Evolutionary conservation across 495 filamentous ascomycete species (phyloP), one percentile per base, ranked within the genome.

Genomic region (Aspergillus biplanus): DNA sequence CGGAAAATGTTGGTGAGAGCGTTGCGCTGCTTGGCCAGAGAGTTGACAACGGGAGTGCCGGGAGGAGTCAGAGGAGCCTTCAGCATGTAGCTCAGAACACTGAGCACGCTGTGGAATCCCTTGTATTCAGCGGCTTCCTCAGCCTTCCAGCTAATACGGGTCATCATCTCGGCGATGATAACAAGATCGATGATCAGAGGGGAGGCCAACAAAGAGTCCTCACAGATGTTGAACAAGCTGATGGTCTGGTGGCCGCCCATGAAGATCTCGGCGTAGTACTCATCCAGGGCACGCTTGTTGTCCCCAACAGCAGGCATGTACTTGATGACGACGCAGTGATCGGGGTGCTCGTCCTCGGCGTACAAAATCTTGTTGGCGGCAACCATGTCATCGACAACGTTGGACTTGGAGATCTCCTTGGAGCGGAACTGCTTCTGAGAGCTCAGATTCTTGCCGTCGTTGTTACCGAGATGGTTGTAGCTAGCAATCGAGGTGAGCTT

Each of bases 211-310:
- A 99, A 86, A 39, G 96, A 98, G 81, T 99, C 95, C 81, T 99
- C 95, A 81, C 95, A 99, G 72, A 98, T 92, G 76, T 99, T 99
- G 85, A 96, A 97, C 78, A 99, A 83, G 67, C 90, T 94, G 78
- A 99, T 98, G 66, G 92, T 97, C 83, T 99, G 95, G 81, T 98
- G 96, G 33, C 95, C 95, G 66, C 95, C 95, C 82, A 97, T 86
- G 87, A 99, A 99, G 78, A 99, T 99, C 85, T 99, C 96, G 59
- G 91, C 96, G 70, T 97, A 97, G 85, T 99, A 99, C 82, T 99
- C 95, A 71, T 99, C 95, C 50, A 99, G 83, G 56, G 95, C 95
- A 70, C 95, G 96, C 87, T 99, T 99, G 85, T 97, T 96, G 81
- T 99, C 95, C 59, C 95, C 95, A 48, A 99, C 95, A 67, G 94